Conservation (phyloP, 352 stramenopile species). For the Phytophthora multivora region DNA sequence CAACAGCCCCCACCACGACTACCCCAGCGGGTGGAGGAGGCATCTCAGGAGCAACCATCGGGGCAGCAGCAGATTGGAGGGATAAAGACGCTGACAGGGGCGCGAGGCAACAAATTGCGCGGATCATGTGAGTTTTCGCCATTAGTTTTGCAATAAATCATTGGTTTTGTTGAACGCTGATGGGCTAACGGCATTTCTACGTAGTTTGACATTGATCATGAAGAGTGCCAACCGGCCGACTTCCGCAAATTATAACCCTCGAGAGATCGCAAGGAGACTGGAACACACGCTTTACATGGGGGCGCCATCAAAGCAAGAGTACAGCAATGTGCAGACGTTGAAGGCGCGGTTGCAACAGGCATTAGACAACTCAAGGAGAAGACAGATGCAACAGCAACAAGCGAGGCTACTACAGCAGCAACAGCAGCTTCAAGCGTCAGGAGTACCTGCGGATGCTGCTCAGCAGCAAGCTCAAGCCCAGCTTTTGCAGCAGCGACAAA, state of each 20-base stretch:
- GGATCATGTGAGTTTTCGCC: slow-evolving; percentile 80
- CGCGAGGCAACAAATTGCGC: slow-evolving; percentile 84
- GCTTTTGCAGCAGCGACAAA: slow-evolving; percentile 60
- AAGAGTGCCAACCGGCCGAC: slow-evolving; percentile 88
- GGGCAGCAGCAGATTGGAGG: slow-evolving; percentile 65
- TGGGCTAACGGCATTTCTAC: slow-evolving; percentile 13
- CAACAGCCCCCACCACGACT: background rate
- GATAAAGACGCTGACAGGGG: slow-evolving; percentile 85
- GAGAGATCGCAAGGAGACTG: slow-evolving; percentile 82
- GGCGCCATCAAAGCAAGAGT: slow-evolving; percentile 81
- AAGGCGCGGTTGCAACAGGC: slow-evolving; percentile 84
- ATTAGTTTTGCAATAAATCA: background rate
- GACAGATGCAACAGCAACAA: slow-evolving; percentile 81
- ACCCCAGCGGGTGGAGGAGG: slow-evolving; percentile 1
- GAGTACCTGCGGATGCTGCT: slow-evolving; percentile 41
- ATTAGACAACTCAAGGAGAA: slow-evolving; percentile 79
- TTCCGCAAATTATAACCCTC: slow-evolving; percentile 88
- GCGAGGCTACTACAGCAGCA: slow-evolving; percentile 38
- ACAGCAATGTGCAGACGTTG: slow-evolving; percentile 88
- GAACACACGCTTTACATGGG: slow-evolving; percentile 91
- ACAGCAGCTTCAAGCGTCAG: slow-evolving; percentile 43
- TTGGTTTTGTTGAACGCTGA: slow-evolving; percentile 16
- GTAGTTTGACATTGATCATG: slow-evolving; percentile 88
- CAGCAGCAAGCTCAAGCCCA: slow-evolving; percentile 58
- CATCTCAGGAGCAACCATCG: slow-evolving; percentile 13